phyloP scores from a whole-genome alignment of 2,329 filamentous ascomycete genomes.

The Penicillium sp. region DNA sequence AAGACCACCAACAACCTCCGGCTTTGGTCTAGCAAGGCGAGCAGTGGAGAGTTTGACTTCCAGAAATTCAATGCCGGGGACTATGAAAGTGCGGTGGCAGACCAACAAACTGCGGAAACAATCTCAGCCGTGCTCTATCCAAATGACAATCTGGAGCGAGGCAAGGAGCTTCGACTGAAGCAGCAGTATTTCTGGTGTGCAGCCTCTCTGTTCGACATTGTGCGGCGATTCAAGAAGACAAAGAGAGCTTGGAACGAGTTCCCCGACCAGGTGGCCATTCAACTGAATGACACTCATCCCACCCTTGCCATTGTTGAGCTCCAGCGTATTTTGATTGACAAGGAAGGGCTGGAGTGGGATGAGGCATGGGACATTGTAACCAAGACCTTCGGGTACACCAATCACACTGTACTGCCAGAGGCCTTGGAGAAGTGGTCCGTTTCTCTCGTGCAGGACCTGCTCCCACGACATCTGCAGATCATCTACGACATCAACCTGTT shows the following conservation, averaged over 20 bases:
- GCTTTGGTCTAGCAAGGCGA: constrained; percentile 95
- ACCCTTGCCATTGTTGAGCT: constrained; percentile 94
- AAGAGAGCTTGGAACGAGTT: constrained; percentile 89
- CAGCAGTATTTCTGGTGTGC: constrained; percentile 99
- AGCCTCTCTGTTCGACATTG: constrained; percentile 91
- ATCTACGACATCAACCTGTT: constrained; percentile 97
- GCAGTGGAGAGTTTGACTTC: constrained; percentile 96
- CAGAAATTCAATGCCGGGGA: constrained; percentile 99
- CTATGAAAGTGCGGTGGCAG: constrained; percentile 96
- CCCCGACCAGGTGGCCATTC: constrained; percentile 90
- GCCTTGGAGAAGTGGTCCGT: constrained; percentile 99
- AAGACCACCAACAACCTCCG: constrained; percentile 92
- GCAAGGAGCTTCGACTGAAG: constrained; percentile 95
- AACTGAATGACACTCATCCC: constrained; percentile 96
- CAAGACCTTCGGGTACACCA: constrained; percentile 88
- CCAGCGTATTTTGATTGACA: constrained; percentile 83
- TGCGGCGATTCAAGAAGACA: constrained; percentile 96
- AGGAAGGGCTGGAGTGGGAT: constrained; percentile 90
- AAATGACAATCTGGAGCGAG: constrained; percentile 93
- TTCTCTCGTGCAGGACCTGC: constrained; percentile 80
- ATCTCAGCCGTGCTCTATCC: constrained; percentile 97
- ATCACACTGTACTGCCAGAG: constrained; percentile 95
- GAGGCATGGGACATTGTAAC: constrained; percentile 80
- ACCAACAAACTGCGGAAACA: constrained; percentile 97
- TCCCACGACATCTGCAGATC: constrained; percentile 91